Evolutionary conservation across 1,284 basidiomycete genomes (phyloP), one percentile per base, ranked within the genome.

Genomic region (Trametes versicolor): DNA sequence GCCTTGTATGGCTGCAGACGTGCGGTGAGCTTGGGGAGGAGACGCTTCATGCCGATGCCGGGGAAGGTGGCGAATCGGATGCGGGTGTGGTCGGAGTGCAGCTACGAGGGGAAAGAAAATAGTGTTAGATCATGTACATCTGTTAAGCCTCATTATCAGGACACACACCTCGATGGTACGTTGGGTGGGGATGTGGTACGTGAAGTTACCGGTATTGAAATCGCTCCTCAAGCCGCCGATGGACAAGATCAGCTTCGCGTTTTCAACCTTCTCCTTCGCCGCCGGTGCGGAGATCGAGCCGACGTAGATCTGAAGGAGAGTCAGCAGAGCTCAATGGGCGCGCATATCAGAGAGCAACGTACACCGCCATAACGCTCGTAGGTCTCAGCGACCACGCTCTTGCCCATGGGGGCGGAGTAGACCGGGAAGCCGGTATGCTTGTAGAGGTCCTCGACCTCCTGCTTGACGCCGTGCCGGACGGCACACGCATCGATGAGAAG

Each of bases 401-500:
- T 97, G 48, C 95, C 96, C 96, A 97, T 97, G 0, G 95, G 95
- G 0, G 95, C 86, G 17, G 88, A 80, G 74, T 91, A 90, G 61
- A 96, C 91, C 52, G 95, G 88, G 78, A 93, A 92, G 6, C 87
- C 87, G 8, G 93, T 94, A 54, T 82, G 82, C 63, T 86, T 80
- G 57, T 94, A 79, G 43, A 99, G 83, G 54, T 94, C 87, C 53
- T 85, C 81, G 4, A 93, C 82, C 73, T 93, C 90, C 1, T 85
- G 75, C 43, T 85, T 85, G 45, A 91, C 91, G 63, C 90, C 88
- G 72, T 96, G 96, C 15, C 96, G 88, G 60, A 90, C 85, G 0
- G 93, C 86, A 74, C 97, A 98, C 1, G 95, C 95, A 74, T 99
- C 97, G 43, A 96, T 89, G 19, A 98, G 86, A 58, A 98, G 85